A percentile compares a stretch with the other conserved stretches of the same genome.
Conservation (phyloP, 495 filamentous ascomycete species). For the Xylaria castorea region DNA sequence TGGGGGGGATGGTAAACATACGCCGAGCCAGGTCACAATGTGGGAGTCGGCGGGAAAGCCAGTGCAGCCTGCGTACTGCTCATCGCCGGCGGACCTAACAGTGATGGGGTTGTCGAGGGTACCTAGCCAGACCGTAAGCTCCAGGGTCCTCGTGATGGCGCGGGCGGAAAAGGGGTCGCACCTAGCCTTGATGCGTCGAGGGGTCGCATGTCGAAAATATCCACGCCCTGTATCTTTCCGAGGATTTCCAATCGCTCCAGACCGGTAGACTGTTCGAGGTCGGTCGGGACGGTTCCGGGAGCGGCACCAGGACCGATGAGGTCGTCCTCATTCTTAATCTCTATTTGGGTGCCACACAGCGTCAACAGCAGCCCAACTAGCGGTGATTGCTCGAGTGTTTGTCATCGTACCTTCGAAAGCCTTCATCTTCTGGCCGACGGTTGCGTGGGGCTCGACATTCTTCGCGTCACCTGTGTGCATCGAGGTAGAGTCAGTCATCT, state of each 20-base stretch:
- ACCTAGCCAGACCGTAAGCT: slow-evolving; percentile 58
- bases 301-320: slow-evolving; percentile 82
- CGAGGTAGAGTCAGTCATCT: slow-evolving; percentile 27
- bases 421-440: slow-evolving; percentile 35
- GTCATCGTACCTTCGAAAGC: slow-evolving; percentile 36
- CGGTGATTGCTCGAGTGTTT: slow-evolving; percentile 1
- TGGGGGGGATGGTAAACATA: slow-evolving; percentile 53
- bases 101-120: slow-evolving; percentile 89
- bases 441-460: slow-evolving; percentile 35
- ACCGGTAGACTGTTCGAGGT: slow-evolving; percentile 93
- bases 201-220: slow-evolving; percentile 98
- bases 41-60: slow-evolving; percentile 92
- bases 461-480: slow-evolving; percentile 38
- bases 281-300: slow-evolving; percentile 85
- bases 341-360: slow-evolving; percentile 53
- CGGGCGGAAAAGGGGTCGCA: slow-evolving; percentile 46
- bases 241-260: slow-evolving; percentile 97
- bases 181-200: slow-evolving; percentile 88
- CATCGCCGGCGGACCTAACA: slow-evolving; percentile 87
- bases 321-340: slow-evolving; percentile 81
- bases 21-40: slow-evolving; percentile 84
- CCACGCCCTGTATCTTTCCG: slow-evolving; percentile 98
- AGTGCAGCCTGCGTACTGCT: slow-evolving; percentile 97
- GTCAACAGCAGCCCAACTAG: slow-evolving; percentile 22
- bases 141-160: background rate